Percentiles rank a stretch among this genome's conserved stretches.
Evolutionary conservation across 495 filamentous ascomycete genomes (phyloP).

Genomic region (Penicillium fimorum): DNA sequence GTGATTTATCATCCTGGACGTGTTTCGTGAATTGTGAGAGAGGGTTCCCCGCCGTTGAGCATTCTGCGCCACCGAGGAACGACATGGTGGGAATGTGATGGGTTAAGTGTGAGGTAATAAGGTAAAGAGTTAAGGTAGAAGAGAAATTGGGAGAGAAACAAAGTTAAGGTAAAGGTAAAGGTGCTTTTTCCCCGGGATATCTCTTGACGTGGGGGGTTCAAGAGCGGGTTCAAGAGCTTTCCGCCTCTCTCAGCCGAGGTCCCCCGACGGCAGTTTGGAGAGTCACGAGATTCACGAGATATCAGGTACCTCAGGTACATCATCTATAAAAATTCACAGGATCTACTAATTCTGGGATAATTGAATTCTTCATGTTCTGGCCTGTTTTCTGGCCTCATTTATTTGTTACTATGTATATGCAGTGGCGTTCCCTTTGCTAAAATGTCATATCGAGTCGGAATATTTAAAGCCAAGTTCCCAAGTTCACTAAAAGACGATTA

Average conservation of each 20-base stretch:
- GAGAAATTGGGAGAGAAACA: slow-evolving; percentile 4
- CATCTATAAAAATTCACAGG: neutral
- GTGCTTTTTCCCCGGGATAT: slow-evolving; percentile 10
- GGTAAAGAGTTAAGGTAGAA: neutral
- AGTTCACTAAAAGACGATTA: neutral
- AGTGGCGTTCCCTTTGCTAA: no score
- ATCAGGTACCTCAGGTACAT: neutral
- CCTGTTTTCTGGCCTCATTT: no score
- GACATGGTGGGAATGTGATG: slow-evolving; percentile 60
- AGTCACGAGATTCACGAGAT: neutral
- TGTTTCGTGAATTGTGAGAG: slow-evolving; percentile 96
- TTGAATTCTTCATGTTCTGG: no score
- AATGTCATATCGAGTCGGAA: no score
- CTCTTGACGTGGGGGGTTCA: slow-evolving; percentile 31
- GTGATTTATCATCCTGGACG: slow-evolving; percentile 87
- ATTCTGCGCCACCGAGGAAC: slow-evolving; percentile 92
- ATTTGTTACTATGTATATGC: no score
- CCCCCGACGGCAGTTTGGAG: slow-evolving; percentile 14
- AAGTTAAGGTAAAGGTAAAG: neutral
- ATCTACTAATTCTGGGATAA: neutral
- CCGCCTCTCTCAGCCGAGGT: slow-evolving; percentile 26
- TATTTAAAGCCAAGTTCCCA: neutral
- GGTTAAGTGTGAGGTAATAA: neutral
- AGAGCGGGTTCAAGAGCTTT: slow-evolving; percentile 20
- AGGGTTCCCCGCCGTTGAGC: slow-evolving; percentile 93